A percentile compares a stretch with the other conserved stretches of the same genome.
These are phyloP conservation scores for Phytophthora pluvialis DNA, from an alignment of 352 stramenopile species.

Conservation along the genomic window DNA sequence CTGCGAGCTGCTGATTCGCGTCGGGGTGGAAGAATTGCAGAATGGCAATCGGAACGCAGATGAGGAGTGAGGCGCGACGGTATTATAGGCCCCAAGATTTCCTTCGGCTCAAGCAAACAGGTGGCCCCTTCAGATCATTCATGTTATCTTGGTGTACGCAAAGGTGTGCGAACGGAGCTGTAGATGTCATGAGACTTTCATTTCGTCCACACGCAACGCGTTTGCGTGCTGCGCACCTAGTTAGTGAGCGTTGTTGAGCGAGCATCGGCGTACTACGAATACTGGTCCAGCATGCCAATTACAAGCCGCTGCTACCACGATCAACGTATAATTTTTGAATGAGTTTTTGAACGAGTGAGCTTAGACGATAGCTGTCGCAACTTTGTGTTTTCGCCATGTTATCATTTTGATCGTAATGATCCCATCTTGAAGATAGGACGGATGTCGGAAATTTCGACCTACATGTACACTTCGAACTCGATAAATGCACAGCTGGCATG, in stretches of 20 bases:
- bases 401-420: constrained; percentile 2
- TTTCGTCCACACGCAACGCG: not conserved
- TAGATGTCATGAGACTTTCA: not conserved
- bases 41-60: constrained; percentile 5
- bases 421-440: constrained; percentile 7
- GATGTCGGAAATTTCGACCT: constrained; percentile 5
- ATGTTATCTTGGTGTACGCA: not conserved
- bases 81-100: not conserved
- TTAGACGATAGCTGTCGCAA: not conserved
- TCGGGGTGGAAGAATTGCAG: constrained; percentile 11
- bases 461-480: not conserved
- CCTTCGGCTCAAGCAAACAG: not conserved
- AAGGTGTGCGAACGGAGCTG: not conserved
- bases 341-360: not conserved
- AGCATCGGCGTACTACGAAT: not conserved
- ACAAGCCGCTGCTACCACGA: not conserved
- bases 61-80: not conserved
- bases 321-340: not conserved
- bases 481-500: not conserved
- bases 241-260: not conserved
- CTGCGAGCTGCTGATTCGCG: not conserved
- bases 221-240: not conserved
- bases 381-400: not conserved
- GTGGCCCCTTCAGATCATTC: not conserved
- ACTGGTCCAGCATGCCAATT: not conserved